These are phyloP conservation scores for Punica granatum DNA, from an alignment of 345 rosid genomes.

Conservation along the genomic window DNA sequence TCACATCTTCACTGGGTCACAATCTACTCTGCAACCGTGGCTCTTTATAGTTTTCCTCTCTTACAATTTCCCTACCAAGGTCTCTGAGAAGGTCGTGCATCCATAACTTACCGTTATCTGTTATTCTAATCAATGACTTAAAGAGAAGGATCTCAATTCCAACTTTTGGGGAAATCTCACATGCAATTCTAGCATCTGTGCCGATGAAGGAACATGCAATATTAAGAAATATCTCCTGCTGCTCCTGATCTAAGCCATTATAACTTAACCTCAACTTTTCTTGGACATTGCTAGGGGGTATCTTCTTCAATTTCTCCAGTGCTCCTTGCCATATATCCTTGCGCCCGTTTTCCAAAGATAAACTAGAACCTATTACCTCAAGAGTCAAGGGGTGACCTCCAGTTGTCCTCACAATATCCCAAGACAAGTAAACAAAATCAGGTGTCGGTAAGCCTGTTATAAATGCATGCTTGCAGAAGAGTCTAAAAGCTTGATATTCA, in stretches of 20 bases:
- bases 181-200: neutral
- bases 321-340: neutral
- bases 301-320: neutral
- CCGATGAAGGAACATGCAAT: neutral
- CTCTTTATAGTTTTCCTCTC: too few relatives aligned
- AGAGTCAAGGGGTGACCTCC: constrained; percentile 15
- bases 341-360: neutral
- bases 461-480: constrained; percentile 16
- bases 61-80: neutral
- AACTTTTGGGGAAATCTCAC: too few relatives aligned
- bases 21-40: neutral
- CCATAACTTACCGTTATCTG: neutral
- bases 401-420: neutral
- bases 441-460: neutral
- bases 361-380: constrained; percentile 3
- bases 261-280: constrained; percentile 4
- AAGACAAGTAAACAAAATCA: neutral
- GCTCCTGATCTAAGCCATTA: neutral
- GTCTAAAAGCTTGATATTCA: neutral
- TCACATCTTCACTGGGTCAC: neutral
- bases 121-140: neutral
- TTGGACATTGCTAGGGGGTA: neutral
- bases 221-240: constrained; percentile 15
- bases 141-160: neutral
- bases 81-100: constrained; percentile 6